These are phyloP conservation scores for Ascochyta koolunga DNA, from an alignment of 2,329 filamentous ascomycete genomes.

Conservation along the genomic window DNA sequence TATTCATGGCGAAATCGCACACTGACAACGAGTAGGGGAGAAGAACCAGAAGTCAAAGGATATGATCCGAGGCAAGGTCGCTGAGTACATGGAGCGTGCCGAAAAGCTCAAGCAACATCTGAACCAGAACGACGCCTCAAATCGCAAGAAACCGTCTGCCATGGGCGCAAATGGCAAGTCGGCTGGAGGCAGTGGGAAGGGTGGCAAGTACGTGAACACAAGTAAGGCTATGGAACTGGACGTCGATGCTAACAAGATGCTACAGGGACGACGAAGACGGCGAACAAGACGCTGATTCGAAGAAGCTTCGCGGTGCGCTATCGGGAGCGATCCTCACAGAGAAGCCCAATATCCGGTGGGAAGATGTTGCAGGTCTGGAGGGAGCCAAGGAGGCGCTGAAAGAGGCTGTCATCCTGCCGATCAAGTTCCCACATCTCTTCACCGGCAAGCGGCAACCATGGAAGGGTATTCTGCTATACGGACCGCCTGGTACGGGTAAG, in stretches of 20 bases:
- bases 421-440: conserved; percentile 97
- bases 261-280: conserved; percentile 59
- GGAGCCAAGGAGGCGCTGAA: conserved; percentile 95
- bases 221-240: neutral
- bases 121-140: conserved; percentile 69
- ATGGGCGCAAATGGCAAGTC: conserved; percentile 75
- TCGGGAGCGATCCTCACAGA: conserved; percentile 92
- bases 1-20: neutral
- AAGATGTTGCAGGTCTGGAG: conserved; percentile 95
- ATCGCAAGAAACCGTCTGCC: conserved; percentile 72
- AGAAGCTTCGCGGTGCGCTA: conserved; percentile 91
- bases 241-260: conserved; percentile 13
- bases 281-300: conserved; percentile 83
- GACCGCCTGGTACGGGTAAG: conserved; percentile 95
- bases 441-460: conserved; percentile 95
- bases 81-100: conserved; percentile 97
- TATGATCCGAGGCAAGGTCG: conserved; percentile 94
- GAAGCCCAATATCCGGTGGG: conserved; percentile 96
- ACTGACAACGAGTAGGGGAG: conserved; percentile 63
- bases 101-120: conserved; percentile 97
- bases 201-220: conserved; percentile 51
- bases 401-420: conserved; percentile 95
- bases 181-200: conserved; percentile 67
- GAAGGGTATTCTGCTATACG: conserved; percentile 97
- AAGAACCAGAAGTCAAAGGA: conserved; percentile 98